These are phyloP conservation scores for Penicillium silybi DNA, from an alignment of 495 filamentous ascomycete genomes.

Conservation along the genomic window DNA sequence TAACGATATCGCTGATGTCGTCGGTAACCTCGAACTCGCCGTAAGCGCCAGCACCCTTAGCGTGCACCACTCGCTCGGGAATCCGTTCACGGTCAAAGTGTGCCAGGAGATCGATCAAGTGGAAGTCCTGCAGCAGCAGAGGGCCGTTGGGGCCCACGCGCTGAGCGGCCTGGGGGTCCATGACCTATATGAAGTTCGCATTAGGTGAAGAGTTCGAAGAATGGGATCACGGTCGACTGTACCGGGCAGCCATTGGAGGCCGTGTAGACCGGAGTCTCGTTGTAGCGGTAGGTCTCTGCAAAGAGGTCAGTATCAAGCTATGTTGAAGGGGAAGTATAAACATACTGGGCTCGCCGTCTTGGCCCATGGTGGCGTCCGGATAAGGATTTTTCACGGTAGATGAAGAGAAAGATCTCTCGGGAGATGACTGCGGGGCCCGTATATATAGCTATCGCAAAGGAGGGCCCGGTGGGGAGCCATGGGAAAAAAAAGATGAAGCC, in stretches of 20 bases:
- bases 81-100: conserved; percentile 68
- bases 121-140: conserved; percentile 60
- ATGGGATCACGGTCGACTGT: conserved; percentile 12
- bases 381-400: background rate
- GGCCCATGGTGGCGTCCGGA: conserved; percentile 32
- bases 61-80: conserved; percentile 73
- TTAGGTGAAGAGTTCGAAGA: conserved; percentile 7
- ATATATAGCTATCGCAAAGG: conserved; percentile 1
- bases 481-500: conserved; percentile 7
- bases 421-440: background rate
- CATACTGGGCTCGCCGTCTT: conserved; percentile 36
- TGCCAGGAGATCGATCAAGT: conserved; percentile 61
- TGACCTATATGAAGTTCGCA: conserved; percentile 28
- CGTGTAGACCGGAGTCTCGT: conserved; percentile 54
- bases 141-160: conserved; percentile 61
- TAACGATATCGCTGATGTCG: conserved; percentile 52
- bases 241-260: conserved; percentile 29
- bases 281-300: conserved; percentile 45
- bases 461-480: background rate
- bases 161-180: conserved; percentile 55
- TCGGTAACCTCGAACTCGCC: conserved; percentile 71
- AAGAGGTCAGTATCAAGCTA: background rate
- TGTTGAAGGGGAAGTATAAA: background rate
- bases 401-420: background rate
- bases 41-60: conserved; percentile 76